Base-by-base conservation (phyloP, 2,329 filamentous ascomycete genomes). In the Fusarium succisae region DNA sequence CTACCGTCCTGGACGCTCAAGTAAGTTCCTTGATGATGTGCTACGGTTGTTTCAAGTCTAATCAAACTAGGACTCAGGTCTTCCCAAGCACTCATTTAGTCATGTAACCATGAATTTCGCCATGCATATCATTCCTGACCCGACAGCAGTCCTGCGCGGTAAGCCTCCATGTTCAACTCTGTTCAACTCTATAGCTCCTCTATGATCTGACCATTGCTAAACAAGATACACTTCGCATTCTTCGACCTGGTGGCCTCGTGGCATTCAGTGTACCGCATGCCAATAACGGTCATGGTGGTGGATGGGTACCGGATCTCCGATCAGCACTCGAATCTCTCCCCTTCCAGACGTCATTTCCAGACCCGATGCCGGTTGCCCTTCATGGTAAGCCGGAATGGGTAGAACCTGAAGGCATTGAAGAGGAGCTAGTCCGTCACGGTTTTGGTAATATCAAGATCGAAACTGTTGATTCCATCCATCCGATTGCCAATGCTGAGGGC, bases 81-180 rank as follows among this genome's bases (percentile, higher is more conserved):
- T 47, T 47, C 26, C 44, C 6, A 28, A 15, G 9, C 24, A 47
- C 18, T 47, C 26, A 4, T 47, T 47, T 6, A 47, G 26, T 22
- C 44, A 47, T 28, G 13, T 47, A 22, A 15, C 13, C 26, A 28
- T 47, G 0, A 28, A 28, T 11, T 47, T 28, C 26, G 26, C 18
- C 24, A 47, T 47, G 44, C 44, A 28, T 47, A 22, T 47, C 13
- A 47, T 47, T 6, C 44, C 26, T 28, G 26, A 47, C 8, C 26
- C 44, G 1, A 18, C 9, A 47, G 26, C 18, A 28, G 44, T 22
- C 44, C 18, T 47, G 5, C 44, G 44, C 13, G 44, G 44, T 47
- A 22, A 15, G 26, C 2, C 4, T 15, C 3, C 9, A 8, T 28
- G 0, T 15, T 15, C 0, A 8, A 15, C 13, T 4, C 6, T 28